Conservation (phyloP, 306 rosid species). For the Quercus robur region DNA sequence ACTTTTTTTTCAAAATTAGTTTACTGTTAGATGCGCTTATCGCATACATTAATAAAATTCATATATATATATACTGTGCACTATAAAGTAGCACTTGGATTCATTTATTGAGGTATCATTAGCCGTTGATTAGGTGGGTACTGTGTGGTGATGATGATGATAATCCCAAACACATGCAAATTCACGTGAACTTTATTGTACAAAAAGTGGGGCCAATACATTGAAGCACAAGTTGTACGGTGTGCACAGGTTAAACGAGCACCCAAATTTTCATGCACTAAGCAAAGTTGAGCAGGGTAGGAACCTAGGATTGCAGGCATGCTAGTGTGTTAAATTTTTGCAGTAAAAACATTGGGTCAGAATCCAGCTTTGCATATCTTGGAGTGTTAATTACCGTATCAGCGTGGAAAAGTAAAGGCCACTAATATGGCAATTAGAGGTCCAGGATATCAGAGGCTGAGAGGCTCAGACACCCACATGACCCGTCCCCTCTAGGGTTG, state of each 20-base stretch:
- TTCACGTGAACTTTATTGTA: background rate
- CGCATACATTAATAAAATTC: too few relatives aligned
- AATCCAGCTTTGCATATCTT: background rate
- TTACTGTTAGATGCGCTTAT: too few relatives aligned
- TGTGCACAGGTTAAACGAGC: background rate
- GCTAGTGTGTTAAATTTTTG: conserved; percentile 15
- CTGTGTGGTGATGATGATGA: background rate
- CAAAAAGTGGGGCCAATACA: background rate
- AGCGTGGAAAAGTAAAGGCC: conserved; percentile 21
- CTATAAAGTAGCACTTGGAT: background rate
- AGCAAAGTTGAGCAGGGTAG: conserved; percentile 7
- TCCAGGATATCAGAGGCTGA: conserved; percentile 1
- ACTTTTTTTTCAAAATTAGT: too few relatives aligned
- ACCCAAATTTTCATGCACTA: background rate
- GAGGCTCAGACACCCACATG: conserved; percentile 32
- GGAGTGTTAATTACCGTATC: conserved; percentile 12
- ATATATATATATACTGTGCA: background rate
- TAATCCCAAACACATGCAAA: background rate
- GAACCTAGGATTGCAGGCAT: conserved; percentile 38
- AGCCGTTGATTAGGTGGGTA: conserved; percentile 14
- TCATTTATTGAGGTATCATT: background rate
- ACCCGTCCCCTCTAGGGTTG: conserved; percentile 28
- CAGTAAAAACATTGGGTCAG: conserved; percentile 20
- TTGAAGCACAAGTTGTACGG: background rate
- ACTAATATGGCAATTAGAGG: conserved; percentile 14